phyloP scores from a whole-genome alignment of 805 yeast genomes.

The Lachancea cidri region DNA sequence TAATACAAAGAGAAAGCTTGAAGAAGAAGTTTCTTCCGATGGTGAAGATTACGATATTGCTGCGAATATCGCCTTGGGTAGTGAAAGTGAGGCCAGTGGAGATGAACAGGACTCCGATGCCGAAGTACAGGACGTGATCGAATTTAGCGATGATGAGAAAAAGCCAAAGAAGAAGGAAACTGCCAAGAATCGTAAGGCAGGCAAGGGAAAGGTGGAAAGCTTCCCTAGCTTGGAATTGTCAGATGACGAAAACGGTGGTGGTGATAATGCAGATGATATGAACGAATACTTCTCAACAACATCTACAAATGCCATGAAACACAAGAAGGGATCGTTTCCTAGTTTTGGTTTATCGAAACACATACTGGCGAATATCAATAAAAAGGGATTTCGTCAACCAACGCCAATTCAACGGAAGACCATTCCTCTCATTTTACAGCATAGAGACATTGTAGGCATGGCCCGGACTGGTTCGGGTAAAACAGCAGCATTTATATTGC shows the following conservation, averaged over 20 bases:
- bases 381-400: constrained; percentile 89
- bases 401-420: constrained; percentile 98
- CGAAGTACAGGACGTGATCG: constrained; percentile 50
- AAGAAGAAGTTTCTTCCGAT: constrained; percentile 25
- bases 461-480: constrained; percentile 99
- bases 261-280: constrained; percentile 41
- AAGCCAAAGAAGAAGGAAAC: constrained; percentile 17
- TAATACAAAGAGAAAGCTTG: constrained; percentile 10
- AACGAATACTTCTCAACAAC: constrained; percentile 39
- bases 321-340: constrained; percentile 74
- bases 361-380: constrained; percentile 61
- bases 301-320: constrained; percentile 27
- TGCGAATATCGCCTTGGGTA: constrained; percentile 47
- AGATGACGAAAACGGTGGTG: constrained; percentile 33
- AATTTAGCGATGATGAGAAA: constrained; percentile 47
- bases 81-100: constrained; percentile 34
- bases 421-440: constrained; percentile 81
- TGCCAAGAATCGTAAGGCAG: constrained; percentile 10
- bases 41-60: constrained; percentile 54
- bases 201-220: constrained; percentile 8
- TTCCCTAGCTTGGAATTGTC: constrained; percentile 52
- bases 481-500: constrained; percentile 93
- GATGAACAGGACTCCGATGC: constrained; percentile 27
- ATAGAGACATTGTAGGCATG: constrained; percentile 97
- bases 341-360: constrained; percentile 82